A percentile compares a stretch with the other conserved stretches of the same genome.
These are phyloP conservation scores for Petrea volubilis DNA, from an alignment of 257 asterid species.

Conservation along the genomic window DNA sequence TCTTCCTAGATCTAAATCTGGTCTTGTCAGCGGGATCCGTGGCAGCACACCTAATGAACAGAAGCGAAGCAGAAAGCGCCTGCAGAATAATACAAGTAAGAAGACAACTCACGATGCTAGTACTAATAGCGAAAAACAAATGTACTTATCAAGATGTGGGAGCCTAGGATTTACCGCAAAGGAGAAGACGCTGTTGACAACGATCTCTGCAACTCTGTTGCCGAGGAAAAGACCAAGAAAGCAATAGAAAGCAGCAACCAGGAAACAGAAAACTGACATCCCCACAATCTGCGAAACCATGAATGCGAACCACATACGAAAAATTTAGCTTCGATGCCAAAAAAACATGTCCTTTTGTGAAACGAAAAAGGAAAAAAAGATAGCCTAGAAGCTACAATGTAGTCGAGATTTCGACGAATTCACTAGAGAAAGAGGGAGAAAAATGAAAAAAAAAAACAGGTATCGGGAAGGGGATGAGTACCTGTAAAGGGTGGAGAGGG, in stretches of 20 bases:
- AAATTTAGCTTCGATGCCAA: neutral
- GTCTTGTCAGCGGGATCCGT: slow-evolving; percentile 84
- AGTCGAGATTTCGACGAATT: neutral
- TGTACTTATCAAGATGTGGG: neutral
- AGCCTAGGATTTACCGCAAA: slow-evolving; percentile 49
- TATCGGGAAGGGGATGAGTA: neutral
- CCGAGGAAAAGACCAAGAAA: slow-evolving; percentile 86
- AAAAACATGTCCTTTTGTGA: no score
- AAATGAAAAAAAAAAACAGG: neutral
- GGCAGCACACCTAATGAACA: slow-evolving; percentile 76
- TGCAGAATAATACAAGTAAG: slow-evolving; percentile 9
- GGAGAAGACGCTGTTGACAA: slow-evolving; percentile 58
- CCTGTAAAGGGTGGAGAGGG: slow-evolving; percentile 95
- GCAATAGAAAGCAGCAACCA: slow-evolving; percentile 72
- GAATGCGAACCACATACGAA: neutral
- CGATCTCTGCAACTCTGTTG: slow-evolving; percentile 58
- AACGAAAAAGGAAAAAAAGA: no score
- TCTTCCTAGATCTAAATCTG: slow-evolving; percentile 60
- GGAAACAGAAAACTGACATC: slow-evolving; percentile 62
- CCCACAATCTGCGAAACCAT: slow-evolving; percentile 74
- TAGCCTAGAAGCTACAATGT: no score
- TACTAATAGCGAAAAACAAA: neutral
- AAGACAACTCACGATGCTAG: neutral
- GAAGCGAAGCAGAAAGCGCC: slow-evolving; percentile 72
- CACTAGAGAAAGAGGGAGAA: neutral